Evolutionary conservation across 208 protist genomes (phyloP), one percentile per base, ranked within the genome.

Genomic region (Herpetomonas samuelpessoai): DNA sequence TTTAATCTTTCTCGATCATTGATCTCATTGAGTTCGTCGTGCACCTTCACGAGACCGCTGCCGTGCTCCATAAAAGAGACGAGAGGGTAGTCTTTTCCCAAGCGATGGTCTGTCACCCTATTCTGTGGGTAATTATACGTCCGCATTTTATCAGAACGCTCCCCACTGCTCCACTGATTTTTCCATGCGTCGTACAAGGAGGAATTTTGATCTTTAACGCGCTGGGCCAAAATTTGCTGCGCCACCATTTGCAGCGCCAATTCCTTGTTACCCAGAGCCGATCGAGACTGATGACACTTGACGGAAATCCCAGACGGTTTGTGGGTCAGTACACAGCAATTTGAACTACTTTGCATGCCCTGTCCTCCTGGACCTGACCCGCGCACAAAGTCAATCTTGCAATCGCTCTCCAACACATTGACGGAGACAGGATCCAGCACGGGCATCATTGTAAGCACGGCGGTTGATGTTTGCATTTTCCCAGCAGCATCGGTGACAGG

Each of bases 81-180:
- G 44, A 95, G 68, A 6, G 83, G 68, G 57, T 81, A 95, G 52
- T 95, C 89, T 51, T 87, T 91, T 2, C 89, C 89, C 26, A 95
- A 61, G 26, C 91, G 87, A 51, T 96, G 91, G 51, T 96, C 91
- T 3, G 88, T 93, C 19, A 94, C 76, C 16, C 86, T 82, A 61
- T 96, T 96, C 51, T 96, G 91, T 10, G 85, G 91, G 57, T 81
- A 92, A 55, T 96, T 96, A 79, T 94, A 96, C 22, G 91, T 94
- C 44, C 91, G 62, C 85, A 96, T 94, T 63, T 91, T 92, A 55
- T 96, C 91, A 0, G 85, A 91, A 19, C 91, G 83, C 71, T 96
- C 91, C 0, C 91, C 91, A 62, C 84, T 94, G 57, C 75, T 90
- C 88, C 83, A 92, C 57, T 96, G 91, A 49, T 85, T 85, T 44